These are phyloP conservation scores for Coemansia sp. DNA, from an alignment of 192 early-diverging fungal species.

Conservation along the genomic window DNA sequence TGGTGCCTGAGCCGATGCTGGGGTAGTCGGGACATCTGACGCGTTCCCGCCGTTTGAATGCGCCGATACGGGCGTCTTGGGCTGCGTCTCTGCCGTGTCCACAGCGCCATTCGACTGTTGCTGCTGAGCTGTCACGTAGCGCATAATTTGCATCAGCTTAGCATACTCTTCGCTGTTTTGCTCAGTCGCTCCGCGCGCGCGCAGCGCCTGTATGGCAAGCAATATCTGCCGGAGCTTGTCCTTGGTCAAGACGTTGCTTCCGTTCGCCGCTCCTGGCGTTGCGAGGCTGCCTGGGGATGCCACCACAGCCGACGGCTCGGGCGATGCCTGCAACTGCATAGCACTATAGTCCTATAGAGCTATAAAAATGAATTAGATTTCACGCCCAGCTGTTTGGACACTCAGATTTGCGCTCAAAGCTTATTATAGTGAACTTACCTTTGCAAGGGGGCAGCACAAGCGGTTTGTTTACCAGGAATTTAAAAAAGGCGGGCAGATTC, in stretches of 20 bases:
- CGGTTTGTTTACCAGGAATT: background rate
- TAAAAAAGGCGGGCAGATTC: background rate
- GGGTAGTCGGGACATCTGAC: slow-evolving; percentile 11
- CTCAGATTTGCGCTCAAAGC: background rate
- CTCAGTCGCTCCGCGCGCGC: slow-evolving; percentile 73
- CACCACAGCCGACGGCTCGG: background rate
- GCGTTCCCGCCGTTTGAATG: slow-evolving; percentile 16
- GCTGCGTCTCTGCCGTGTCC: slow-evolving; percentile 3
- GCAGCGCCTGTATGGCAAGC: slow-evolving; percentile 54
- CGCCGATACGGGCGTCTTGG: slow-evolving; percentile 32
- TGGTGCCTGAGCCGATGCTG: slow-evolving; percentile 6
- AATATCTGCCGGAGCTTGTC: slow-evolving; percentile 35
- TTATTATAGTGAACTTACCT: background rate
- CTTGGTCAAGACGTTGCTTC: slow-evolving; percentile 20
- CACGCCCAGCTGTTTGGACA: background rate
- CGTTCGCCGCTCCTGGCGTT: background rate
- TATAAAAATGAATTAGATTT: background rate
- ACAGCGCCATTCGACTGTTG: slow-evolving; percentile 12
- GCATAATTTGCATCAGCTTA: slow-evolving; percentile 60
- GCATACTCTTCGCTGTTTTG: slow-evolving; percentile 74
- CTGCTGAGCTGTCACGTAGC: slow-evolving; percentile 49
- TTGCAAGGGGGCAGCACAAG: background rate
- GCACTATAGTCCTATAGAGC: background rate
- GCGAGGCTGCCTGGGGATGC: slow-evolving; percentile 1
- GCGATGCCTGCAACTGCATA: slow-evolving; percentile 25